Evolutionary conservation across 1,284 basidiomycete genomes (phyloP).

Genomic region (Baeospora myosura): DNA sequence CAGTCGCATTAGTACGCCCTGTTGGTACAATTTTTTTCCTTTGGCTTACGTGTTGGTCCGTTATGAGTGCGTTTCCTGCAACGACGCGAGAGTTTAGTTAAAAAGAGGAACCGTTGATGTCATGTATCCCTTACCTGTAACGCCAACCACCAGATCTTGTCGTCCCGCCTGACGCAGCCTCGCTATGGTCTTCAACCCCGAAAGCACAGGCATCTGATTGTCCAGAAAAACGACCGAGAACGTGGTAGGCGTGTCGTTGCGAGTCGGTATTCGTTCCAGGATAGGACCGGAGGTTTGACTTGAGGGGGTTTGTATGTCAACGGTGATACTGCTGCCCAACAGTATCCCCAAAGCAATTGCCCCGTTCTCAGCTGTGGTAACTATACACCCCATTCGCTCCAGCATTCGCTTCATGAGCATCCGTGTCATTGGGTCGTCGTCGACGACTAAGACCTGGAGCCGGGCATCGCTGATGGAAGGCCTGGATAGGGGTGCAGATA

Average conservation of each 20-base stretch:
- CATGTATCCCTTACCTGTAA: slow-evolving; percentile 11
- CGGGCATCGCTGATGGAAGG: not conserved
- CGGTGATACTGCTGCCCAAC: slow-evolving; percentile 27
- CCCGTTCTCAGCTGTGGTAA: slow-evolving; percentile 83
- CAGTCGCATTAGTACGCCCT: slow-evolving; percentile 10
- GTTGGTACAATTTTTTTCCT: not conserved
- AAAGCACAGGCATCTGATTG: slow-evolving; percentile 83
- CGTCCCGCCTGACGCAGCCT: slow-evolving; percentile 62
- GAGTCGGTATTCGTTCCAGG: slow-evolving; percentile 17
- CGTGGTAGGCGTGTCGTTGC: slow-evolving; percentile 6
- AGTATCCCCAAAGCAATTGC: slow-evolving; percentile 74
- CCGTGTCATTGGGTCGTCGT: slow-evolving; percentile 75
- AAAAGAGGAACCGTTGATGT: too few species aligned
- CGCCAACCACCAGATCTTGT: slow-evolving; percentile 11
- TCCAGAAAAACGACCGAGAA: slow-evolving; percentile 79
- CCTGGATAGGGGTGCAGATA: not conserved
- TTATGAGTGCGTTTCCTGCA: slow-evolving; percentile 38
- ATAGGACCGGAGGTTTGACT: slow-evolving; percentile 29
- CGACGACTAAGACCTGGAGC: slow-evolving; percentile 57
- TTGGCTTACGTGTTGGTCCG: slow-evolving; percentile 17
- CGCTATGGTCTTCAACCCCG: slow-evolving; percentile 65
- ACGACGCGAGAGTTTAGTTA: slow-evolving; percentile 15
- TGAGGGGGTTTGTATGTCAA: slow-evolving; percentile 16
- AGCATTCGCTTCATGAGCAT: slow-evolving; percentile 79
- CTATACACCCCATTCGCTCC: slow-evolving; percentile 68